Conservation (phyloP, 2,329 filamentous ascomycete genomes). For the Ilyonectria sp. region DNA sequence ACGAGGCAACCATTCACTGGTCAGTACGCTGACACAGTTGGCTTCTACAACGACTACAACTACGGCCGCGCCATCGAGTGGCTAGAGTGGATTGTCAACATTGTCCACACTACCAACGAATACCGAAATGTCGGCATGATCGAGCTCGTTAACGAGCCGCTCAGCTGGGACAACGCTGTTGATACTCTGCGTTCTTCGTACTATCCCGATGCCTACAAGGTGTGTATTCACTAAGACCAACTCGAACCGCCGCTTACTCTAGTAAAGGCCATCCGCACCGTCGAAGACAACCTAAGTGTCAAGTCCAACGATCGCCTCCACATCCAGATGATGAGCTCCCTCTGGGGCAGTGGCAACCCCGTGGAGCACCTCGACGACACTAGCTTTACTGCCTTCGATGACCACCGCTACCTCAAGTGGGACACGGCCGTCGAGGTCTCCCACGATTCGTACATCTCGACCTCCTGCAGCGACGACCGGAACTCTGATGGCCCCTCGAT, state of each 20-base stretch:
- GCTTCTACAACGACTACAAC: slow-evolving; percentile 71
- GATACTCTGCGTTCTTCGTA: slow-evolving; percentile 39
- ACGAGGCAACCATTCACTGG: slow-evolving; percentile 64
- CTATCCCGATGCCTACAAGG: slow-evolving; percentile 42
- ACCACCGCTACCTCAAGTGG: slow-evolving; percentile 74
- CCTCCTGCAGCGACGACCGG: slow-evolving; percentile 65
- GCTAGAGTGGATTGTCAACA: slow-evolving; percentile 69
- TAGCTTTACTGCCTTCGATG: slow-evolving; percentile 67
- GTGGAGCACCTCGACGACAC: slow-evolving; percentile 59
- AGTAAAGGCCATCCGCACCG: slow-evolving; percentile 59
- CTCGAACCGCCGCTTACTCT: background rate
- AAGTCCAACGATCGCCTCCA: slow-evolving; percentile 62
- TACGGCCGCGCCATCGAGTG: slow-evolving; percentile 70
- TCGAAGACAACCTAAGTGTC: slow-evolving; percentile 61
- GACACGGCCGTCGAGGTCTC: slow-evolving; percentile 49
- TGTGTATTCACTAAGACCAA: background rate
- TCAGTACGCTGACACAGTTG: slow-evolving; percentile 51
- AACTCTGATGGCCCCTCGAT: slow-evolving; percentile 60
- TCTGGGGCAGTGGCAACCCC: slow-evolving; percentile 72
- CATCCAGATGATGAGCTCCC: slow-evolving; percentile 64
- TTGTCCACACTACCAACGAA: slow-evolving; percentile 63
- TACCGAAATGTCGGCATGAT: slow-evolving; percentile 73
- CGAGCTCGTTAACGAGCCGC: slow-evolving; percentile 58
- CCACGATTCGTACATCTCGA: slow-evolving; percentile 61
- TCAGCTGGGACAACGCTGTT: slow-evolving; percentile 38